Conservation (phyloP, 2,329 filamentous ascomycete genomes). For the Coniochaeta hoffmannii region DNA sequence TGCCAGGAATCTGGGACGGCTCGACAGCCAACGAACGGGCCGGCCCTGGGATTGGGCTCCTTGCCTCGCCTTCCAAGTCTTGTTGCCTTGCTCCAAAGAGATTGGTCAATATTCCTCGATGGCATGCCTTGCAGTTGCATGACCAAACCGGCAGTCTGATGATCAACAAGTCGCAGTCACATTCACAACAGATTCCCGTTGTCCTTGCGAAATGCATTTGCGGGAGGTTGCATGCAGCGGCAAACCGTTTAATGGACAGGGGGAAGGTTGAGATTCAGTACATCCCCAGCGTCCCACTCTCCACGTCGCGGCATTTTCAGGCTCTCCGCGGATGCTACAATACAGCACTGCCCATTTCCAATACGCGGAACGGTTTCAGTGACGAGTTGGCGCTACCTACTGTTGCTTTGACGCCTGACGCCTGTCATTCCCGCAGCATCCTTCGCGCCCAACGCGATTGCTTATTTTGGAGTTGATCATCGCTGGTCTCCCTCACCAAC, state of each 20-base stretch:
- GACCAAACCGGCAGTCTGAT: neutral
- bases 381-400: neutral
- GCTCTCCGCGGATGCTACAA: neutral
- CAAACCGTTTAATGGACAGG: neutral
- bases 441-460: neutral
- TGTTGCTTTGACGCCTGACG: neutral
- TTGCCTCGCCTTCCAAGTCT: neutral
- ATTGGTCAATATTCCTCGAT: neutral
- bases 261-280: neutral
- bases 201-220: neutral
- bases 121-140: neutral
- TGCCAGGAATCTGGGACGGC: neutral
- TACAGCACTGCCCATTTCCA: neutral
- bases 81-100: neutral
- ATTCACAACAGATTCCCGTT: neutral
- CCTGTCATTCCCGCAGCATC: neutral
- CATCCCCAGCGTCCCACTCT: neutral
- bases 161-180: neutral
- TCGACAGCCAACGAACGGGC: constrained; percentile 1
- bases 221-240: neutral
- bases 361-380: neutral
- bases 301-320: neutral
- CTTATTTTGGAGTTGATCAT: neutral
- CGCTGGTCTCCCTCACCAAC: neutral
- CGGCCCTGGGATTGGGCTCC: neutral